Base-by-base conservation (phyloP, 805 yeast species). In the Cyberlindnera americana region DNA sequence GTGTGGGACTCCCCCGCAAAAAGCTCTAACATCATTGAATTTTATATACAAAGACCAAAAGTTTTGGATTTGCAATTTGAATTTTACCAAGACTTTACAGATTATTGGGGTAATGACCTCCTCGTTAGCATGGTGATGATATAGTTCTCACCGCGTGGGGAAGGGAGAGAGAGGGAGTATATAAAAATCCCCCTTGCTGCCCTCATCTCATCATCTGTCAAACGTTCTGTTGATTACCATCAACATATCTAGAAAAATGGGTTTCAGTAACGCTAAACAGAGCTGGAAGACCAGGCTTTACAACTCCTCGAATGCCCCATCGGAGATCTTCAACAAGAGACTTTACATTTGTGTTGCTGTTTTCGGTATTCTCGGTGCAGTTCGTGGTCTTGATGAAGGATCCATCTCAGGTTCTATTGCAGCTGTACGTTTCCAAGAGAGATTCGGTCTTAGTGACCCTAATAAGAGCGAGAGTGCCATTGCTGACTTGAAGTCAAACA, bases 301-400 rank as follows among this genome's bases (percentile, higher is more conserved):
- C 35, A 43, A 43, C 29, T 16, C 33, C 3, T 45, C 41, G 21
- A 49, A 44, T 16, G 36, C 59, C 0, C 77, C 76, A 5, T 54
- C 54, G 27, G 73, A 73, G 43, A 69, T 72, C 29, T 73, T 65
- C 48, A 75, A 75, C 60, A 47, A 60, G 53, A 65, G 67, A 13
- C 62, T 76, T 27, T 73, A 58, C 53, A 43, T 66, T 32, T 60
- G 72, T 2, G 69, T 73, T 10, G 57, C 69, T 19, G 65, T 72
- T 2, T 77, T 75, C 54, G 82, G 81, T 33, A 53, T 75, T 19
- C 53, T 75, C 33, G 82, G 82, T n/a, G 63, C 72, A 19, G 76
- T 77, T 5, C 59, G 82, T 57, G 82, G 82, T 13, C 67, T 64
- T 29, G 82, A 77, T 53, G 81, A 77, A 54, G 82, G 81, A 25